These are phyloP conservation scores for Endoconidiophora polonica DNA, from an alignment of 2,329 filamentous ascomycete species.

Conservation along the genomic window DNA sequence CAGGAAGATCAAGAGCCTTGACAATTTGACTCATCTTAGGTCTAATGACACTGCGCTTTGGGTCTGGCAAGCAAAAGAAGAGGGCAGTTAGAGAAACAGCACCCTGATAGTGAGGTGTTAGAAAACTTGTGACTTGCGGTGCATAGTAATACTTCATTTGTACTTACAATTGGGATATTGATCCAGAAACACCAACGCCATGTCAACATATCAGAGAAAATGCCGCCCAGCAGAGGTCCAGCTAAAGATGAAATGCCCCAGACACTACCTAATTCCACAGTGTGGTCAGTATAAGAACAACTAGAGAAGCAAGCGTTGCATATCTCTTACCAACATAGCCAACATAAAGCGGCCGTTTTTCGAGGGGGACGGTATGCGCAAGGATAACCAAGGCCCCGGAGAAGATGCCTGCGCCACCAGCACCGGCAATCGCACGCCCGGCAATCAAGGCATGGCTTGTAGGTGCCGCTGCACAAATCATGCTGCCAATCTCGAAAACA, in stretches of 20 bases:
- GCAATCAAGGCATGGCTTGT: slow-evolving; percentile 21
- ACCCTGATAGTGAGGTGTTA: slow-evolving; percentile 1
- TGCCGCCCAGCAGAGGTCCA: slow-evolving; percentile 17
- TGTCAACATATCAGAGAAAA: slow-evolving; percentile 17
- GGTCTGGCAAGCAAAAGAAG: slow-evolving; percentile 3
- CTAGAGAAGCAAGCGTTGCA: slow-evolving; percentile 10
- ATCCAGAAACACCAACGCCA: slow-evolving; percentile 22
- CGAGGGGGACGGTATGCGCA: slow-evolving; percentile 22
- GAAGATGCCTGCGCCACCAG: slow-evolving; percentile 30
- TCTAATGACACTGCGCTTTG: slow-evolving; percentile 10
- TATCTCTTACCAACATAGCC: slow-evolving; percentile 17
- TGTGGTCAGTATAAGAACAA: slow-evolving; percentile 15
- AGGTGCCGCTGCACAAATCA: slow-evolving; percentile 23
- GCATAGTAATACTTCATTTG: background rate
- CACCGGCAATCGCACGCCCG: slow-evolving; percentile 22
- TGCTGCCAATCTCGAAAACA: slow-evolving; percentile 28
- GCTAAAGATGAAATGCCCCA: slow-evolving; percentile 23
- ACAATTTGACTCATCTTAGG: slow-evolving; percentile 14
- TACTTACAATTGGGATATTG: slow-evolving; percentile 19
- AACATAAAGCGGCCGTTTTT: slow-evolving; percentile 21
- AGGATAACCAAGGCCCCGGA: slow-evolving; percentile 29
- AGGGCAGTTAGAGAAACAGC: slow-evolving; percentile 7
- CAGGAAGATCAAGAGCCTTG: slow-evolving; percentile 18
- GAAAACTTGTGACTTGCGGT: background rate
- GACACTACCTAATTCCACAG: slow-evolving; percentile 17